A percentile compares a stretch with the other conserved stretches of the same genome.
Conservation (phyloP, 179 eudicot genomes). For the Actinidia polygama region DNA sequence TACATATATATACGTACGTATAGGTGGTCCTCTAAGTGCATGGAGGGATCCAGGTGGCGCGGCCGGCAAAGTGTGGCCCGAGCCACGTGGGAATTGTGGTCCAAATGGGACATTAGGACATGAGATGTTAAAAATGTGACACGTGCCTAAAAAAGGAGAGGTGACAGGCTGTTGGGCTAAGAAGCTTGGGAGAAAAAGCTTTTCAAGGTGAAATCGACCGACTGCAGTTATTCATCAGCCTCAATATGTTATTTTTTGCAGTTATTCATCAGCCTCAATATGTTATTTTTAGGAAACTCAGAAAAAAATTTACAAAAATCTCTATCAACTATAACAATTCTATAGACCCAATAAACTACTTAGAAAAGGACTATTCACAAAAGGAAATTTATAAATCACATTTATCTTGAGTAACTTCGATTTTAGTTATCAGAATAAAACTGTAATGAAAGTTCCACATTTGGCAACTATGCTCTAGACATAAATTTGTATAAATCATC, state of each 20-base stretch:
- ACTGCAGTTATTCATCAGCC: neutral
- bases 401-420: too few species aligned
- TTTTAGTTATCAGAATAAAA: too few species aligned
- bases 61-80: slow-evolving; percentile 46
- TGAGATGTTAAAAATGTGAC: slow-evolving; percentile 1
- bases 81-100: slow-evolving; percentile 60
- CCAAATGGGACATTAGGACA: slow-evolving; percentile 35
- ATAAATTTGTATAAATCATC: too few species aligned
- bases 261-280: neutral
- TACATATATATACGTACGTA: neutral
- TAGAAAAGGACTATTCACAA: neutral
- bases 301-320: too few species aligned
- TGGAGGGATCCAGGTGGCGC: slow-evolving; percentile 34
- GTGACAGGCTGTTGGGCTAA: slow-evolving; percentile 36
- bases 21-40: slow-evolving; percentile 38
- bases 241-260: too few species aligned
- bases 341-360: neutral
- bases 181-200: neutral
- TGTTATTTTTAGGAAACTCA: too few species aligned
- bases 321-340: too few species aligned
- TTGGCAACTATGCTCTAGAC: too few species aligned
- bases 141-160: slow-evolving; percentile 26
- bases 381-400: too few species aligned
- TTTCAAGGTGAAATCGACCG: neutral
- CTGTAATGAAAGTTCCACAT: too few species aligned